Evolutionary conservation across 305 asterid genomes (phyloP).

Genomic region (Coffea humblotiana): DNA sequence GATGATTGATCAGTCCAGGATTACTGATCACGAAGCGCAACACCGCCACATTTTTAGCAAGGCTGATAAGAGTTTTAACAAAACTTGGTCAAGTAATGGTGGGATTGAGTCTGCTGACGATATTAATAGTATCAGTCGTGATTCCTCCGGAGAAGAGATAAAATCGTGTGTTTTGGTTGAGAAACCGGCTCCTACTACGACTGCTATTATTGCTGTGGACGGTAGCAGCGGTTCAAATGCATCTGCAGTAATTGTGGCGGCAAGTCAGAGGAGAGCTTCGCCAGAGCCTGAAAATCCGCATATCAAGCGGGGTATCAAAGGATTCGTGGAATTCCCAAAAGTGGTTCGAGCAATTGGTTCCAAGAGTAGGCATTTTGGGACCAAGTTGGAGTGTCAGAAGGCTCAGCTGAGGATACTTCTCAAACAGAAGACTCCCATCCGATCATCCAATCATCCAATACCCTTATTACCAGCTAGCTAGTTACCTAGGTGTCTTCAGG

Average conservation of each 20-base stretch:
- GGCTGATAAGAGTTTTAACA: background rate
- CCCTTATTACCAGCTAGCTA: constrained; percentile 46
- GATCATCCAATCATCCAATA: constrained; percentile 26
- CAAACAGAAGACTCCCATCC: constrained; percentile 47
- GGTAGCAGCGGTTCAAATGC: background rate
- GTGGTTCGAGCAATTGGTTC: constrained; percentile 69
- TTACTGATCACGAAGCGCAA: constrained; percentile 1
- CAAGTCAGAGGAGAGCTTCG: constrained; percentile 28
- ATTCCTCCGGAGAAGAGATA: constrained; percentile 23
- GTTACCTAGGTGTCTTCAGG: background rate
- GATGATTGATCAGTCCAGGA: constrained; percentile 14
- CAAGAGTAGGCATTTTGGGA: constrained; percentile 57
- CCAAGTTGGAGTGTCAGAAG: constrained; percentile 72
- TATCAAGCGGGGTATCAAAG: constrained; percentile 76
- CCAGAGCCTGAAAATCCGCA: constrained; percentile 71
- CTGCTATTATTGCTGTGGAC: background rate
- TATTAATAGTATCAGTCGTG: background rate
- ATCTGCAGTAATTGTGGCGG: background rate
- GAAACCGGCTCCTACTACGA: constrained; percentile 14
- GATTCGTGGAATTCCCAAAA: constrained; percentile 82
- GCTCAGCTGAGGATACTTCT: constrained; percentile 70
- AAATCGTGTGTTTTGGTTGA: constrained; percentile 30
- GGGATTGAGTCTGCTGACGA: too few species aligned
- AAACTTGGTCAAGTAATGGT: too few species aligned
- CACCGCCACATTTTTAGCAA: background rate